Conservation (phyloP, 768 basidiomycete genomes). For the Plicaturopsis crispa region DNA sequence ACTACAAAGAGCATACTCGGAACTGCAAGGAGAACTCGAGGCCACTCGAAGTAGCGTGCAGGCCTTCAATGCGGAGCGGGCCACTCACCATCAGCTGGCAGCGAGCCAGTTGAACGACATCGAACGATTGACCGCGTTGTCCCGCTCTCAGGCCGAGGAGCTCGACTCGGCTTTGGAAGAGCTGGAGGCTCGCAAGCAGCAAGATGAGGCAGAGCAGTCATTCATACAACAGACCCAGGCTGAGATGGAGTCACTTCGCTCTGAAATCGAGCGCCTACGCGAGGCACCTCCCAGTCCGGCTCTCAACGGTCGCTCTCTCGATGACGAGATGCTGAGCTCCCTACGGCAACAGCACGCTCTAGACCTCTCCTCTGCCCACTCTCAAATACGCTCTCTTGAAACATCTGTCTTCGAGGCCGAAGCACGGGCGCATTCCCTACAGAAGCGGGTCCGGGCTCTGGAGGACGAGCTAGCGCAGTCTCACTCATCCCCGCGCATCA, state of each 20-base stretch:
- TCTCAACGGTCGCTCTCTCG: constrained; percentile 44
- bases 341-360: constrained; percentile 69
- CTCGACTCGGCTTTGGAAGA: constrained; percentile 43
- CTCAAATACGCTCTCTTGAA: constrained; percentile 73
- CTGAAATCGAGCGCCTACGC: constrained; percentile 54
- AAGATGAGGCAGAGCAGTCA: constrained; percentile 54
- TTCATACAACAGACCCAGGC: constrained; percentile 57
- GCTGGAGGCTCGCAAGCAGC: constrained; percentile 36
- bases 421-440: constrained; percentile 54
- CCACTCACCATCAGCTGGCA: constrained; percentile 48
- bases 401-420: constrained; percentile 67
- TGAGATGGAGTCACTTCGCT: constrained; percentile 65
- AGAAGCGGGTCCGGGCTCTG: constrained; percentile 56
- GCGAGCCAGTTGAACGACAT: constrained; percentile 50
- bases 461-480: constrained; percentile 57
- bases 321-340: constrained; percentile 67
- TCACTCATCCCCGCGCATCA: constrained; percentile 33
- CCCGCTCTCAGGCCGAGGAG: constrained; percentile 46
- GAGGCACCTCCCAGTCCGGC: constrained; percentile 35
- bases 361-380: constrained; percentile 75
- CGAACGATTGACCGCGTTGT: constrained; percentile 38
- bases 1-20: constrained; percentile 52
- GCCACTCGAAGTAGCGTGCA: constrained; percentile 43
- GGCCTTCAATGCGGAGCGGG: constrained; percentile 60
- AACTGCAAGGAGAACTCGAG: constrained; percentile 58